Percentiles rank a stretch among this genome's conserved stretches.
Conservation (phyloP, 352 stramenopile species). For the Phytophthora foliorum region DNA sequence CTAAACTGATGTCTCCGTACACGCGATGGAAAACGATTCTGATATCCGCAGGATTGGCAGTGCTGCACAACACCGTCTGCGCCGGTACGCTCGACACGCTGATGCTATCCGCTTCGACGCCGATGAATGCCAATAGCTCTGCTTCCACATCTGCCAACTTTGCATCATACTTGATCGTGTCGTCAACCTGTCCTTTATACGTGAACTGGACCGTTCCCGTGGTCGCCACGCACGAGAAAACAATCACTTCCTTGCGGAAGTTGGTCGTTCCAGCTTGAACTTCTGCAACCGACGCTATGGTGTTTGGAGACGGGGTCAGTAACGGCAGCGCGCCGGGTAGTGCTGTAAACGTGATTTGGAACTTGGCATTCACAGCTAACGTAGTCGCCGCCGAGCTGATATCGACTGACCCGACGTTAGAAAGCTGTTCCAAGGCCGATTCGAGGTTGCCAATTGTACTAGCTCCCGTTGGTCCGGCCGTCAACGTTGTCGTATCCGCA, state of each 20-base stretch:
- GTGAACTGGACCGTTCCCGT: conserved; percentile 48
- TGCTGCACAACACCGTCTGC: conserved; percentile 56
- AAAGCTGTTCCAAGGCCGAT: conserved; percentile 46
- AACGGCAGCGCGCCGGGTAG: conserved; percentile 60
- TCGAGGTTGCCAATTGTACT: conserved; percentile 47
- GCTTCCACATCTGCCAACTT: conserved; percentile 46
- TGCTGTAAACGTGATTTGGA: conserved; percentile 69
- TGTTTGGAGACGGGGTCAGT: conserved; percentile 26
- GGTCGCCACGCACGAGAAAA: conserved; percentile 61
- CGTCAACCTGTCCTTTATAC: conserved; percentile 19
- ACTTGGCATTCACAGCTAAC: conserved; percentile 30
- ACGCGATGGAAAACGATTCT: conserved; percentile 74
- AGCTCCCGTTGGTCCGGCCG: conserved; percentile 17
- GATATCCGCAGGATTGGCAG: conserved; percentile 37
- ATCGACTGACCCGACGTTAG: conserved; percentile 54
- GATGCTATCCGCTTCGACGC: conserved; percentile 66
- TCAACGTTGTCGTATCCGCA: conserved; percentile 34
- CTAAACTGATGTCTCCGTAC: conserved; percentile 58
- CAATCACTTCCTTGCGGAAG: conserved; percentile 72
- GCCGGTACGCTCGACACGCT: conserved; percentile 48
- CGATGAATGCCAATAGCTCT: conserved; percentile 59
- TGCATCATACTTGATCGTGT: conserved; percentile 34
- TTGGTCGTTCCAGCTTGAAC: conserved; percentile 51
- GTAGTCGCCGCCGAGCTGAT: conserved; percentile 43
- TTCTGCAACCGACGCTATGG: conserved; percentile 40